Evolutionary conservation across 495 filamentous ascomycete genomes (phyloP).

Genomic region (Penicillium manginii): DNA sequence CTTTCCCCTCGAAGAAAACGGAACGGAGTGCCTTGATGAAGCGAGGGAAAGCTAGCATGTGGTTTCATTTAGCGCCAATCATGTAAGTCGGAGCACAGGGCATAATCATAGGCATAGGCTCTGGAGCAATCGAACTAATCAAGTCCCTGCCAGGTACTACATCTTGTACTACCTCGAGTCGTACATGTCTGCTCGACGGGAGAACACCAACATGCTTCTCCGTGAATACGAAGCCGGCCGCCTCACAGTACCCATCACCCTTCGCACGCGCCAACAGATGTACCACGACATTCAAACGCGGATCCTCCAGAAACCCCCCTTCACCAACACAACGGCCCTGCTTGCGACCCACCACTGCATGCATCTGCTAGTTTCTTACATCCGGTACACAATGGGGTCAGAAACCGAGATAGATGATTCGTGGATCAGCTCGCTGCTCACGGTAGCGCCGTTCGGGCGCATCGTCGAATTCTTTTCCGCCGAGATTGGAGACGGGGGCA

Average conservation of each 20-base stretch:
- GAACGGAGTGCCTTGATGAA: slow-evolving; percentile 41
- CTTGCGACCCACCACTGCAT: slow-evolving; percentile 52
- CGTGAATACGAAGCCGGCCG: slow-evolving; percentile 46
- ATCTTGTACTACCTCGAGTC: slow-evolving; percentile 47
- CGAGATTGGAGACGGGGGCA: slow-evolving; percentile 50
- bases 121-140: slow-evolving; percentile 3
- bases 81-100: slow-evolving; percentile 34
- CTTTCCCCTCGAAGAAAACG: slow-evolving; percentile 34
- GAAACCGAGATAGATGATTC: slow-evolving; percentile 41
- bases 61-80: slow-evolving; percentile 46
- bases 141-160: slow-evolving; percentile 39
- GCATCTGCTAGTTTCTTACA: slow-evolving; percentile 44
- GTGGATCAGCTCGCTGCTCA: slow-evolving; percentile 50
- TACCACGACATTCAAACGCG: slow-evolving; percentile 43
- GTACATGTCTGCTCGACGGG: slow-evolving; percentile 44
- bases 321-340: slow-evolving; percentile 47
- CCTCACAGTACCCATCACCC: slow-evolving; percentile 43
- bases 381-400: slow-evolving; percentile 42
- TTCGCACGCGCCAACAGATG: slow-evolving; percentile 38
- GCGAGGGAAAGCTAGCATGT: slow-evolving; percentile 37
- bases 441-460: slow-evolving; percentile 44
- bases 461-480: slow-evolving; percentile 52
- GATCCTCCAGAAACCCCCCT: slow-evolving; percentile 48
- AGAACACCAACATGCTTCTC: slow-evolving; percentile 46
- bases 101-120: background rate